Evolutionary conservation across 2,329 filamentous ascomycete genomes (phyloP), one percentile per base, ranked within the genome.

Genomic region (Reticulascus tulasneorum): DNA sequence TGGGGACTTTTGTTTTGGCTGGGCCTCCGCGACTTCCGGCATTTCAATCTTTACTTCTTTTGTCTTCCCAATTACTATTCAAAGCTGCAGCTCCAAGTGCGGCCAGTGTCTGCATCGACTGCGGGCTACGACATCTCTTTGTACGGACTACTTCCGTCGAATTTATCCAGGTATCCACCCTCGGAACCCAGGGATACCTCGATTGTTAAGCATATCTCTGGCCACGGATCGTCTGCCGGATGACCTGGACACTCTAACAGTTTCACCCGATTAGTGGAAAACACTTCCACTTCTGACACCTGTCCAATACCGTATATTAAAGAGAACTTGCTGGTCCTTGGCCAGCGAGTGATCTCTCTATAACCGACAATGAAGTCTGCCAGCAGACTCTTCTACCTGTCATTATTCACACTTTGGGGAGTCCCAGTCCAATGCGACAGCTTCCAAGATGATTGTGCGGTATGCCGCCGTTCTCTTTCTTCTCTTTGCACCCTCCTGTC

Each of bases 381-480:
- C 24, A 64, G 67, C 47, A 69, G 67, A 48, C 59, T 75, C 34
- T 77, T 79, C 50, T 78, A 69, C 51, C 65, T 79, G 44, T 68
- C 69, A 21, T 54, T 78, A 40, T 76, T 79, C 57, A 62, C 73
- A 42, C 69, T 78, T 40, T 77, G 69, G 72, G 64, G 63, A 23
- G 53, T 66, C 27, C 60, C 67, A 27, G 67, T 62, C 17, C 62
- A 60, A 48, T 78, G 75, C 54, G 51, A 56, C 32, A 56, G 48
- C 38, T 50, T 59, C 42, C 58, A 68, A 50, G 67, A 72, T 56
- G 67, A 67, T 49, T 79, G 75, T 51, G 62, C 67, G 58, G 75
- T 78, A 73, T 54, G 73, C 64, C 38, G 34, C 35, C 40, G 37
- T 49, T 38, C 37, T 45, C 33, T 45, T 42, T 43, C 43, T 27